A percentile compares a stretch with the other conserved stretches of the same genome.
Conservation (phyloP, 2,329 filamentous ascomycete genomes). For the Exophiala alcalophila region DNA sequence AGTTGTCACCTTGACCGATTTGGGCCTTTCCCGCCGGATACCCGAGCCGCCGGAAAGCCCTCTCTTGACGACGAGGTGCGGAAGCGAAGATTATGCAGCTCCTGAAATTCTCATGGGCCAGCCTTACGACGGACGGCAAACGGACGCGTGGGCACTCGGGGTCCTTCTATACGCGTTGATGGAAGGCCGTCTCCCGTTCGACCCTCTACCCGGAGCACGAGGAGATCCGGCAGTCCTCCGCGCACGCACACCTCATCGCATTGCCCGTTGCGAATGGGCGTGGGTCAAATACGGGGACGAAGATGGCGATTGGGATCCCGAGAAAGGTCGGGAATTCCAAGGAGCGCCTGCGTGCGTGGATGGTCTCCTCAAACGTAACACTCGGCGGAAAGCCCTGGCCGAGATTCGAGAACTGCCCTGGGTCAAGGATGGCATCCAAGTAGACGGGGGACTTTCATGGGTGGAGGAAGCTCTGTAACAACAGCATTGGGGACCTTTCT, state of each 20-base stretch:
- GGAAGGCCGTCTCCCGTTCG: constrained; percentile 90
- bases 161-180: constrained; percentile 90
- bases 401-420: constrained; percentile 71
- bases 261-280: constrained; percentile 90
- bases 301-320: constrained; percentile 78
- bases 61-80: constrained; percentile 87
- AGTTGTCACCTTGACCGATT: constrained; percentile 82
- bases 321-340: constrained; percentile 63
- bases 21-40: constrained; percentile 84
- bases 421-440: constrained; percentile 70
- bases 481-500: constrained; percentile 1
- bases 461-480: constrained; percentile 39
- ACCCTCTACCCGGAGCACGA: constrained; percentile 73
- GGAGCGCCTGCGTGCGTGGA: constrained; percentile 82
- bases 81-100: constrained; percentile 94
- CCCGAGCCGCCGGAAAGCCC: constrained; percentile 70
- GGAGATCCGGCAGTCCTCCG: constrained; percentile 72
- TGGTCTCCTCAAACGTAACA: constrained; percentile 75
- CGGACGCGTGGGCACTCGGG: constrained; percentile 92
- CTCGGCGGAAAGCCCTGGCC: constrained; percentile 71
- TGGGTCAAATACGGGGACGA: constrained; percentile 84
- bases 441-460: constrained; percentile 58
- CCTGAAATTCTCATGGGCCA: constrained; percentile 95
- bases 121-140: constrained; percentile 86
- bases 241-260: constrained; percentile 85